Conservation (phyloP, 2,329 filamentous ascomycete species). For the Fusarium marasasianum region DNA sequence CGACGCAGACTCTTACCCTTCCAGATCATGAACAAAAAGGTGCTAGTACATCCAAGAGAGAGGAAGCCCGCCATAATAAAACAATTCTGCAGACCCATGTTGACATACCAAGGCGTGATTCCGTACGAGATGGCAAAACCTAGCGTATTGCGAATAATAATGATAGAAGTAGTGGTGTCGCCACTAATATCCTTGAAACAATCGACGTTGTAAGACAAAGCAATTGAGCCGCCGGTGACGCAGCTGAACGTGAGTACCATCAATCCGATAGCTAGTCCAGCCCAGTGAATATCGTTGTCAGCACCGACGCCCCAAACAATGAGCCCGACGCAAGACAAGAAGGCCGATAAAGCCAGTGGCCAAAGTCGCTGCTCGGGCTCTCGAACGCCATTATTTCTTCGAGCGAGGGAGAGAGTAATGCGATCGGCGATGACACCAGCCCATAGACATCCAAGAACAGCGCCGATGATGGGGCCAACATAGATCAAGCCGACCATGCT, state of each 20-base stretch:
- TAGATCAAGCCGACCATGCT: background rate
- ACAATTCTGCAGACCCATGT: background rate
- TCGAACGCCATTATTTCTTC: background rate
- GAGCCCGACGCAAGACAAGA: background rate
- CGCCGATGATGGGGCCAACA: background rate
- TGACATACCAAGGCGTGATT: background rate
- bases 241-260: background rate
- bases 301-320: background rate
- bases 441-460: background rate
- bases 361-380: background rate
- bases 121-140: background rate
- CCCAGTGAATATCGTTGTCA: background rate
- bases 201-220: background rate
- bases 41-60: background rate
- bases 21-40: background rate
- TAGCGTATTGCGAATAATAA: background rate
- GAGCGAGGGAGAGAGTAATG: background rate
- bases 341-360: background rate
- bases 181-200: background rate
- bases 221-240: background rate
- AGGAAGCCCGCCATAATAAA: background rate
- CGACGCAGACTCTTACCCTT: background rate
- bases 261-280: background rate
- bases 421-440: background rate
- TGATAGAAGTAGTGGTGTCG: background rate